phyloP scores from a whole-genome alignment of 305 asterid genomes.

The Solanum hybrid region DNA sequence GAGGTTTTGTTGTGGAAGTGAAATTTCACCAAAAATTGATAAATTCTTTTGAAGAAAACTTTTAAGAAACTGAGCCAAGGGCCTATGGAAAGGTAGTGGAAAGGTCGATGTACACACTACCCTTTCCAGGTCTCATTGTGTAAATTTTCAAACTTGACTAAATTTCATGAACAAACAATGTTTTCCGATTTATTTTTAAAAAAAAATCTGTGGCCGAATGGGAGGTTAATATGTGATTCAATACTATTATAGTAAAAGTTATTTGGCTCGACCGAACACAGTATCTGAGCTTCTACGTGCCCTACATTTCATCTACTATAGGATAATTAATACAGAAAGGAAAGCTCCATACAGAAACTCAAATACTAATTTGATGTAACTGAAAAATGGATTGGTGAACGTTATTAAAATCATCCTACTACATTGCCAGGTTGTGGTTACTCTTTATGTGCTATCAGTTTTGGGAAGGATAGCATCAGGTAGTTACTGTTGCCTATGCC shows the following conservation, averaged over 20 bases:
- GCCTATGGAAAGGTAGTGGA: not conserved
- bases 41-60: not conserved
- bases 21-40: not conserved
- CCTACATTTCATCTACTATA: not conserved
- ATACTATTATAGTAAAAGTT: not conserved
- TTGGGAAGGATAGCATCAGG: slow-evolving; percentile 74
- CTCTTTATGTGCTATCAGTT: slow-evolving; percentile 68
- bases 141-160: not conserved
- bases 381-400: not conserved
- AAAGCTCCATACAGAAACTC: not conserved
- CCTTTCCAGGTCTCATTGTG: fast-evolving
- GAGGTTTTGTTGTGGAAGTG: not conserved
- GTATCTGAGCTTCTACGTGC: not conserved
- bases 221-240: not conserved
- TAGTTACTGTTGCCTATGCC: slow-evolving; percentile 67
- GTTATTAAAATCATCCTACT: not conserved
- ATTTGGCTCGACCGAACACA: not conserved
- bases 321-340: not conserved
- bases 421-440: slow-evolving; percentile 49
- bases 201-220: not conserved
- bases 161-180: not conserved
- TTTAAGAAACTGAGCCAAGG: not conserved
- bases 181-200: too few relatives aligned
- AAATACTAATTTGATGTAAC: not conserved
- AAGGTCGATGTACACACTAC: not conserved